Percentiles rank a stretch among this genome's conserved stretches.
Evolutionary conservation across 176 grass and related monocot genomes (phyloP).

Genomic region (sorghum (Sorghum bicolor)): Sorghum_bicolor_NCBIv3 NC_012870.2:32200001-32200500

Average conservation of each 20-base stretch:
- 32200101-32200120: background rate
- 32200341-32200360: background rate
- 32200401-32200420: background rate
- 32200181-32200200: background rate
- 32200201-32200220: background rate
- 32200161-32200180: background rate
- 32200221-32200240: background rate
- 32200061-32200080: background rate
- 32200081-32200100: background rate
- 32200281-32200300: background rate
- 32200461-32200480: too few relatives aligned
- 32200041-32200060: conserved; percentile 12
- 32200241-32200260: background rate
- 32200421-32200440: too few relatives aligned
- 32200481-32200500: too few relatives aligned
- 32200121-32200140: background rate
- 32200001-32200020: background rate
- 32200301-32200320: background rate
- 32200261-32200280: background rate
- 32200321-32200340: background rate
- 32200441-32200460: too few relatives aligned
- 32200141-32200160: background rate
- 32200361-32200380: background rate
- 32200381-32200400: background rate
- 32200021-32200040: background rate